phyloP scores from a whole-genome alignment of 768 basidiomycete species.

The Inosperma sp. region DNA sequence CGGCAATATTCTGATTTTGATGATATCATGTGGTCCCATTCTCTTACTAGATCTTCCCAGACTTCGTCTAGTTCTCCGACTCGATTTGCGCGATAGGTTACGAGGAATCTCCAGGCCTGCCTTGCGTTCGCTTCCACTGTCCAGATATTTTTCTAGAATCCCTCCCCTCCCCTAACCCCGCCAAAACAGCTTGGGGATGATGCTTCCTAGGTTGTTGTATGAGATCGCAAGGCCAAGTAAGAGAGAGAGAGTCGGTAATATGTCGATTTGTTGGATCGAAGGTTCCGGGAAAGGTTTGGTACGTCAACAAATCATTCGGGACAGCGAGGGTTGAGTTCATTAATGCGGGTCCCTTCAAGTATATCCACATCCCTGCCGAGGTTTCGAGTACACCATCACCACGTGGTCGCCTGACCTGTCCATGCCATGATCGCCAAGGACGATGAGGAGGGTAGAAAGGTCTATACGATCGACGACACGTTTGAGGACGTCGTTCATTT shows the following conservation, averaged over 20 bases:
- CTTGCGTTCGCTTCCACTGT: slow-evolving; percentile 68
- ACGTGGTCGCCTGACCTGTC: slow-evolving; percentile 88
- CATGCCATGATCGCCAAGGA: slow-evolving; percentile 98
- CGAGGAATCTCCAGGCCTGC: slow-evolving; percentile 75
- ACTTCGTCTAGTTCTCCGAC: slow-evolving; percentile 73
- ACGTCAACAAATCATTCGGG: slow-evolving; percentile 50
- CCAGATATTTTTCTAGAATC: slow-evolving; percentile 42
- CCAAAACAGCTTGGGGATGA: slow-evolving; percentile 91
- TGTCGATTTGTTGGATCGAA: slow-evolving; percentile 86
- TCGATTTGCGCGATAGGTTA: slow-evolving; percentile 65
- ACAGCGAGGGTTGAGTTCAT: slow-evolving; percentile 32
- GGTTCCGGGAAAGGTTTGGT: slow-evolving; percentile 57
- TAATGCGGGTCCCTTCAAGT: slow-evolving; percentile 67
- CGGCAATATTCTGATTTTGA: no score
- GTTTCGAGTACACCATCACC: slow-evolving; percentile 87
- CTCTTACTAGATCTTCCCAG: slow-evolving; percentile 35
- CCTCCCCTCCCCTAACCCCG: slow-evolving; percentile 38
- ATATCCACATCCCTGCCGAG: slow-evolving; percentile 85
- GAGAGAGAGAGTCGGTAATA: slow-evolving; percentile 83
- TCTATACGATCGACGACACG: slow-evolving; percentile 72
- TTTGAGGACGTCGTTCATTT: slow-evolving; percentile 80
- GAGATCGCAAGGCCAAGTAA: slow-evolving; percentile 92
- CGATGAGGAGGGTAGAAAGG: slow-evolving; percentile 83
- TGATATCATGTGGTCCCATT: no score
- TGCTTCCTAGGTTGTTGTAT: slow-evolving; percentile 87